Evolutionary conservation across 2,329 filamentous ascomycete genomes (phyloP).

Genomic region (Xylariales sp.): DNA sequence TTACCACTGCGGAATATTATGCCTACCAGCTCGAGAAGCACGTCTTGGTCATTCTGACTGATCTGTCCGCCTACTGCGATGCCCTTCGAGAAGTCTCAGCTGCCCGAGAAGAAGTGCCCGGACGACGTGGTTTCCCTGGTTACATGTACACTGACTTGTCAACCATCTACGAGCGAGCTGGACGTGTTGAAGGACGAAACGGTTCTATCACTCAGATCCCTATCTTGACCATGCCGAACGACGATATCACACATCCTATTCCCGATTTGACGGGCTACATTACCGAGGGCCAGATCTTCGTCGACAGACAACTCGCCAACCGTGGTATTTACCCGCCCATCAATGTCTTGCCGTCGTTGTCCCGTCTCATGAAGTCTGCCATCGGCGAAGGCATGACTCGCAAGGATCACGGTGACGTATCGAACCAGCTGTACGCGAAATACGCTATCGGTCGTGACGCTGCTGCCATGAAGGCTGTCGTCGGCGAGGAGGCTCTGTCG

Average conservation of each 20-base stretch:
- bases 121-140: constrained; percentile 98
- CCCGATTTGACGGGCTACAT: constrained; percentile 99
- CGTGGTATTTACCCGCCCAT: constrained; percentile 98
- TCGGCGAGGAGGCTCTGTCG: constrained; percentile 94
- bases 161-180: constrained; percentile 98
- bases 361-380: constrained; percentile 99
- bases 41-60: constrained; percentile 96
- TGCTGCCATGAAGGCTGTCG: constrained; percentile 98
- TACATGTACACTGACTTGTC: constrained; percentile 99
- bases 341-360: constrained; percentile 96
- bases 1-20: constrained; percentile 99
- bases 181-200: constrained; percentile 93
- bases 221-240: constrained; percentile 99
- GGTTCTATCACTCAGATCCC: constrained; percentile 99
- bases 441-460: constrained; percentile 99
- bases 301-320: constrained; percentile 91
- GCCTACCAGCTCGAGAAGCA: constrained; percentile 99
- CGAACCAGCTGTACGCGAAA: constrained; percentile 99
- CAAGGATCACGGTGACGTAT: constrained; percentile 96
- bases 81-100: constrained; percentile 98
- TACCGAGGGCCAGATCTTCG: constrained; percentile 97
- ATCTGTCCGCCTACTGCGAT: constrained; percentile 97
- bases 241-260: constrained; percentile 98
- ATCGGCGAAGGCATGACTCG: constrained; percentile 97
- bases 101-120: constrained; percentile 95